Base-by-base conservation (phyloP, 1,284 basidiomycete genomes). In the Papiliotrema nemorosa region DNA sequence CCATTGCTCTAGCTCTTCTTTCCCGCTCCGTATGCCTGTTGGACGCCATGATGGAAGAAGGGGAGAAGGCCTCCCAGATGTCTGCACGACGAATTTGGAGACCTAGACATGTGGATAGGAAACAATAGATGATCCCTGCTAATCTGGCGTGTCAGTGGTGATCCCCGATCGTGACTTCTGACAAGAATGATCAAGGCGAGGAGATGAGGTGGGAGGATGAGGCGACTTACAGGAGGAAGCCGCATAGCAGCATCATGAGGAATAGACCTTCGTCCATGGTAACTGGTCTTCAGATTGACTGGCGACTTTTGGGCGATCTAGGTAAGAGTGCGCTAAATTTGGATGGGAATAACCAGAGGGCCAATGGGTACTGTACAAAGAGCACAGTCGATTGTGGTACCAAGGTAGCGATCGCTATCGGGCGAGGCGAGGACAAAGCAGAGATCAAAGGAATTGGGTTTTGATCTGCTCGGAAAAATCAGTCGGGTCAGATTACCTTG, bases 31-130 rank as follows among this genome's bases (percentile, higher is more conserved):
- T 33, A 13, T 18, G 29, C n/a, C 22, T 35, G 14, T 34, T 39
- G 6, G 55, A 49, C 31, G 24, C 38, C 3, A 50, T 25, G 7
- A 52, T 46, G 5, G 64, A 48, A 18, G 57, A 49, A 16, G 50
- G 36, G 0, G 54, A 40, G 37, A 73, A 38, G 1, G 72, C 72
- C 37, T 69, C 64, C 47, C 58, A 57, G 2, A 72, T 9, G 48
- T 72, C 69, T 12, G 65, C 60, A 0, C 62, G 58, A 5, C 72
- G 63, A 22, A 72, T 63, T 10, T 60, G 57, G 21, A 70, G 34
- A 6, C 72, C 70, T 0, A 72, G 51, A 35, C 72, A 74, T 0
- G 69, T 67, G 1, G 72, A 74, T 7, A 74, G 64, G 56, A 74
- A 70, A 54, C 70, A 71, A 54, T 66, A 74, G 16, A 72, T 63